A percentile compares a stretch with the other conserved stretches of the same genome.
Evolutionary conservation across 139 green algal genomes (phyloP).

Genomic region (Tetradesmus lagerheimii): DNA sequence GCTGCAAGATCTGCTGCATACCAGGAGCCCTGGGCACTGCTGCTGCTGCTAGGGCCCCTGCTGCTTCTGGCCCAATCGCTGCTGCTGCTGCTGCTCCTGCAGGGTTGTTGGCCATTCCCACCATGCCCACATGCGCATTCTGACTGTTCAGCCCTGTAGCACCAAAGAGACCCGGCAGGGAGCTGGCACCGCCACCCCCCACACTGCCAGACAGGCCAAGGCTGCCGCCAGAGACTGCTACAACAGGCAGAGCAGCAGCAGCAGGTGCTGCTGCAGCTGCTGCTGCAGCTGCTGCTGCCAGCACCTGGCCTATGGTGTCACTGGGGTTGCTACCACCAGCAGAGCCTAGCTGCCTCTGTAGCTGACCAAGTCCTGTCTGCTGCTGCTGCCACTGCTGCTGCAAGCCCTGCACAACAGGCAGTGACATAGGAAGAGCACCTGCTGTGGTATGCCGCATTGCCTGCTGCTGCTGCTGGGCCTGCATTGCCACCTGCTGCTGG

Average conservation of each 20-base stretch:
- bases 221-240: background rate
- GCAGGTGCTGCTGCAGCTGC: background rate
- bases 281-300: background rate
- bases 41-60: background rate
- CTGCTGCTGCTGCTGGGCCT: constrained; percentile 14
- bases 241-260: background rate
- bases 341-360: background rate
- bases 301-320: background rate
- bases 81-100: background rate
- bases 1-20: background rate
- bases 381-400: constrained; percentile 35
- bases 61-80: background rate
- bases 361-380: background rate
- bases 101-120: background rate
- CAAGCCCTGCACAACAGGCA: background rate
- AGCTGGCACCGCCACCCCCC: background rate
- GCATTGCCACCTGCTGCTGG: background rate
- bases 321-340: background rate
- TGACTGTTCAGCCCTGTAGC: background rate
- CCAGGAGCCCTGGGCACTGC: background rate
- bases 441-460: background rate
- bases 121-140: background rate
- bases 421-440: background rate
- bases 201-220: background rate
- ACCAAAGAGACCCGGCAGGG: background rate